Evolutionary conservation across 345 rosid genomes (phyloP).

Genomic region (Melastoma malabathricum): DNA sequence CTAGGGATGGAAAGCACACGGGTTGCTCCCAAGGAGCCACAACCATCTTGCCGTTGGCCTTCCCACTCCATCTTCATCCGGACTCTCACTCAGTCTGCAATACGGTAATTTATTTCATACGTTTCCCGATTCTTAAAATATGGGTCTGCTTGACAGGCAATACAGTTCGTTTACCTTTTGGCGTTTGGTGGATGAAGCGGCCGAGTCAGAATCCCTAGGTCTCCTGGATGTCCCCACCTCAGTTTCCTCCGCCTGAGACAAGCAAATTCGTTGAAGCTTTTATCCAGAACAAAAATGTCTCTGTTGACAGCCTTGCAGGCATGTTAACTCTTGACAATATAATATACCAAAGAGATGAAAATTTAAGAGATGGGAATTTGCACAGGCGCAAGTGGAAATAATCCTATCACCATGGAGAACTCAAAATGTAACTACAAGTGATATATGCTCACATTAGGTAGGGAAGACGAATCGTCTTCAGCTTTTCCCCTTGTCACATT

Average conservation of each 20-base stretch:
- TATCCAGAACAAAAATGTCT: neutral
- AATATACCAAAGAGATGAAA: constrained; percentile 2
- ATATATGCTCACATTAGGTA: constrained; percentile 12
- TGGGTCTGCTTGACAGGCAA: neutral
- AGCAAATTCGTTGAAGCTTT: constrained; percentile 3
- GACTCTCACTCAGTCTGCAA: too few relatives aligned
- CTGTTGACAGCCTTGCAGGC: neutral
- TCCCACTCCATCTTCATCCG: too few relatives aligned
- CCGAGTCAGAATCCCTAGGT: constrained; percentile 20
- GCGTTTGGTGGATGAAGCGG: constrained; percentile 38
- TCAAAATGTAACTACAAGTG: neutral
- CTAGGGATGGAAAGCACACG: too few relatives aligned
- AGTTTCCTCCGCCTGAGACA: constrained; percentile 36
- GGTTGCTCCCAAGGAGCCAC: too few relatives aligned
- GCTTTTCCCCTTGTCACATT: constrained; percentile 3
- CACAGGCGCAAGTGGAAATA: neutral
- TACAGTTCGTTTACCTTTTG: constrained; percentile 26
- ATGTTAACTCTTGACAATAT: neutral
- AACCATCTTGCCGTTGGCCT: too few relatives aligned
- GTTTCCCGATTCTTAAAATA: too few relatives aligned
- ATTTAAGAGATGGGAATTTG: neutral
- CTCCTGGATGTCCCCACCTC: constrained; percentile 17
- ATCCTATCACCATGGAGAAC: neutral
- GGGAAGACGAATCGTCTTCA: constrained; percentile 13
- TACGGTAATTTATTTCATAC: too few relatives aligned